Base-by-base conservation (phyloP, 2,329 filamentous ascomycete genomes). In the Lachnellula suecica region DNA sequence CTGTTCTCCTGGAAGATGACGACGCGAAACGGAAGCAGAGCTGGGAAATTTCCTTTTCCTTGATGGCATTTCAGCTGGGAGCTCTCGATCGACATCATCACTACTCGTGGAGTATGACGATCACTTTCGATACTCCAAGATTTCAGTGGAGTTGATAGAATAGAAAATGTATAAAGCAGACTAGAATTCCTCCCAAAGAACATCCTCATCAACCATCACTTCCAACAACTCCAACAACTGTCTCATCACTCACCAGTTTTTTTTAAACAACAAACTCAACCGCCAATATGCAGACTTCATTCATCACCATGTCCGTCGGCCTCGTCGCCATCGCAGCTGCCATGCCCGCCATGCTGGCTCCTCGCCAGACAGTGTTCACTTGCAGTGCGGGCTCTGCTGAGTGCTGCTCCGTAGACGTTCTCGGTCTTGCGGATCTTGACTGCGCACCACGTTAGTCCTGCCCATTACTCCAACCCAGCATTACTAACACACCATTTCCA, bases 371-470 rank as follows among this genome's bases (percentile, higher is more conserved):
- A 53, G 48, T 61, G 5, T 65, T 75, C 35, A n/a, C n/a, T n/a
- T 78, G 76, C 63, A 67, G 66, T 29, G 77, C 77, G 13, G 40
- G 40, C 59, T 71, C 60, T 27, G 63, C 78, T 3, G 75, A 79
- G 58, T 87, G 83, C 74, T 87, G 83, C 65, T 78, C 82, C 13
- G 83, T 81, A 22, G 79, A 85, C 58, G 74, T 86, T 29, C 76
- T 85, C 35, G 76, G 79, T 53, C 56, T 84, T 52, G 79, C 76
- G 3, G 71, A 81, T 65, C 71, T 84, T 22, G 71, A 86, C 72
- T 87, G 83, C 66, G 69, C 62, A 17, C 65, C 70, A 52, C 80
- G 81, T 82, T 71, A 60, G 79, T 72, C 15, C 15, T 13, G n/a
- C n/a, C 4, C 22, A 17, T 29, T 22, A 22, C 4, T 20, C 31